Conservation (phyloP, 305 asterid genomes). For the Fraxinus dipetala region DNA sequence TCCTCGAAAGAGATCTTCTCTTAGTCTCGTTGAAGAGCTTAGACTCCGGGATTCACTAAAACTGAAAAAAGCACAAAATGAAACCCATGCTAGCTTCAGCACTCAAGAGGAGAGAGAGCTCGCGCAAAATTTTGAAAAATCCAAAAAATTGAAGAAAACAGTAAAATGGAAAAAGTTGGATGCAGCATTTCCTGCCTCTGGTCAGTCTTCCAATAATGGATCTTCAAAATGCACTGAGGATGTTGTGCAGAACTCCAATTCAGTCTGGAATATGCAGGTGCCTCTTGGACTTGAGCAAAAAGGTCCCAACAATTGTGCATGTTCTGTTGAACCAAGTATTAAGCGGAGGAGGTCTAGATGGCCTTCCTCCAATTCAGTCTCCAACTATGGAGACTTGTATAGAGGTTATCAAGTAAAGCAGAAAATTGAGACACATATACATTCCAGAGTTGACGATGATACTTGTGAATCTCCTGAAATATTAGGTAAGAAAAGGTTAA, state of each 20-base stretch:
- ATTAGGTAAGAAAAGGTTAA: slow-evolving; percentile 37
- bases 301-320: slow-evolving; percentile 27
- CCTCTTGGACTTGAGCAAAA: slow-evolving; percentile 28
- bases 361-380: slow-evolving; percentile 28
- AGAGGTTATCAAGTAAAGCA: slow-evolving; percentile 29
- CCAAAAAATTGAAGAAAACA: slow-evolving; percentile 36
- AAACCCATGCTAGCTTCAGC: slow-evolving; percentile 33
- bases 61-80: slow-evolving; percentile 27
- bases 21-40: slow-evolving; percentile 48
- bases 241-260: slow-evolving; percentile 27
- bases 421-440: slow-evolving; percentile 28
- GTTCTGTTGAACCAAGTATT: slow-evolving; percentile 27
- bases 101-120: slow-evolving; percentile 32
- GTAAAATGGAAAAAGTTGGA: slow-evolving; percentile 46
- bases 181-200: slow-evolving; percentile 31
- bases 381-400: slow-evolving; percentile 25
- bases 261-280: slow-evolving; percentile 28
- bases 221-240: slow-evolving; percentile 30
- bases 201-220: slow-evolving; percentile 30
- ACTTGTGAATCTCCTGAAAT: slow-evolving; percentile 29
- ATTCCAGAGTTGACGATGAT: slow-evolving; percentile 24
- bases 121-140: slow-evolving; percentile 29
- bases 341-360: slow-evolving; percentile 27
- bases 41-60: slow-evolving; percentile 36
- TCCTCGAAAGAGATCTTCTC: slow-evolving; percentile 35